Conservation (phyloP, 345 rosid genomes). For the Citrus medica region DNA sequence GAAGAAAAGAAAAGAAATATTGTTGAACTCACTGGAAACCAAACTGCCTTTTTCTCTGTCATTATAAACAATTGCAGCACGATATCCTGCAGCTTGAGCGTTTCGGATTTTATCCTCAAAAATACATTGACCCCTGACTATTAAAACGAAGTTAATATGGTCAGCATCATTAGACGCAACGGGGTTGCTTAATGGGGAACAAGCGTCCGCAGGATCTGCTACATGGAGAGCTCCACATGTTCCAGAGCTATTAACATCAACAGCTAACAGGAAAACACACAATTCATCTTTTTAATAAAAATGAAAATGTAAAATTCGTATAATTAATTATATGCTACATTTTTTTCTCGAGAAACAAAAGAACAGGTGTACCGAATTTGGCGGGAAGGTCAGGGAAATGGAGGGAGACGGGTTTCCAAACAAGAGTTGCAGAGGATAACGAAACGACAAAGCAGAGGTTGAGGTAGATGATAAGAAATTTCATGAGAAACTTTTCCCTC, state of each 20-base stretch:
- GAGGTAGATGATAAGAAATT: background rate
- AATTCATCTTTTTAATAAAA: background rate
- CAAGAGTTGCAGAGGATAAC: slow-evolving; percentile 37
- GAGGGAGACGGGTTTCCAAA: slow-evolving; percentile 44
- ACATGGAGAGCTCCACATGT: slow-evolving; percentile 60
- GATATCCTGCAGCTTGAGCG: slow-evolving; percentile 53
- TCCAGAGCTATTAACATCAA: slow-evolving; percentile 30
- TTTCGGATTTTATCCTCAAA: slow-evolving; percentile 59
- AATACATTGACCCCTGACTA: slow-evolving; percentile 57
- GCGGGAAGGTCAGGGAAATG: slow-evolving; percentile 72
- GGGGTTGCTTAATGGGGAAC: slow-evolving; percentile 38
- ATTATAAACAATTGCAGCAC: slow-evolving; percentile 60
- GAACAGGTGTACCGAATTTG: slow-evolving; percentile 47
- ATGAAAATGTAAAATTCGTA: background rate
- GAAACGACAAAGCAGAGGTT: slow-evolving; percentile 20
- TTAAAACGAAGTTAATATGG: slow-evolving; percentile 38
- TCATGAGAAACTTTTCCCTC: slow-evolving; percentile 15
- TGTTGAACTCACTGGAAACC: slow-evolving; percentile 50
- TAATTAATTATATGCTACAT: background rate
- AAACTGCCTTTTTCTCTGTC: slow-evolving; percentile 44
- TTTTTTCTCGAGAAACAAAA: slow-evolving; percentile 20
- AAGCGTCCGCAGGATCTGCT: slow-evolving; percentile 59
- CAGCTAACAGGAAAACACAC: slow-evolving; percentile 27
- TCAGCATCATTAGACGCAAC: slow-evolving; percentile 29
- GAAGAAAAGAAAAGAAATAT: background rate